Percentiles rank a stretch among this genome's conserved stretches.
These are phyloP conservation scores for Geotrichum australiense DNA, from an alignment of 1,139 yeast species.

Conservation along the genomic window DNA sequence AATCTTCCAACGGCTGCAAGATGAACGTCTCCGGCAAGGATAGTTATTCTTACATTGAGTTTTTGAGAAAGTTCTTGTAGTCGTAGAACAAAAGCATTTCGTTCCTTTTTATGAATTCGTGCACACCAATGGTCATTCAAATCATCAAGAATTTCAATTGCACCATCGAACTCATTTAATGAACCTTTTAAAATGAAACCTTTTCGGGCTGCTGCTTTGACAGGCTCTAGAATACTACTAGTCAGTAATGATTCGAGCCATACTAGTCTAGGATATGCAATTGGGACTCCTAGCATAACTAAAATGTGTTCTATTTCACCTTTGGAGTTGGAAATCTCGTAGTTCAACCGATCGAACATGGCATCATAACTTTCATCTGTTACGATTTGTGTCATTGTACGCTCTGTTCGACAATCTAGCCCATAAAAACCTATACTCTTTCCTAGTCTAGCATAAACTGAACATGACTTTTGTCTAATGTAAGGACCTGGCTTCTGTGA, in stretches of 20 bases:
- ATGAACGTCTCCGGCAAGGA: constrained; percentile 90
- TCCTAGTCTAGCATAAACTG: constrained; percentile 68
- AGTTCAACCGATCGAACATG: constrained; percentile 52
- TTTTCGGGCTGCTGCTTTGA: constrained; percentile 59
- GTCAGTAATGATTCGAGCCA: constrained; percentile 76
- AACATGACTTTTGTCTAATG: constrained; percentile 57
- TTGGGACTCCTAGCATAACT: constrained; percentile 87
- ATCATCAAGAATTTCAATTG: constrained; percentile 84
- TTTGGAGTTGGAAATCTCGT: constrained; percentile 46
- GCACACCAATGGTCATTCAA: constrained; percentile 97
- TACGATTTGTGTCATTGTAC: constrained; percentile 58
- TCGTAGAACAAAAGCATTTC: constrained; percentile 53
- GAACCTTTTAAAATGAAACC: constrained; percentile 58
- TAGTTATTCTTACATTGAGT: constrained; percentile 66
- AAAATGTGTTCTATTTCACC: constrained; percentile 65
- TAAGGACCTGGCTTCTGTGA: constrained; percentile 50
- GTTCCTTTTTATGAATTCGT: constrained; percentile 67
- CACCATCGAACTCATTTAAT: constrained; percentile 87
- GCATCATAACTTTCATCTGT: constrained; percentile 47
- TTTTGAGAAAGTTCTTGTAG: constrained; percentile 58
- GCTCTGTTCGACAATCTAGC: constrained; percentile 87
- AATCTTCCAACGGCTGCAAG: constrained; percentile 77
- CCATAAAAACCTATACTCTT: constrained; percentile 65
- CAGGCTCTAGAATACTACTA: constrained; percentile 49
- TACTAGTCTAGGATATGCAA: constrained; percentile 86